Base-by-base conservation (phyloP, 225 moss, liverwort and hornwort species). In the Takakia lepidozioides region DNA sequence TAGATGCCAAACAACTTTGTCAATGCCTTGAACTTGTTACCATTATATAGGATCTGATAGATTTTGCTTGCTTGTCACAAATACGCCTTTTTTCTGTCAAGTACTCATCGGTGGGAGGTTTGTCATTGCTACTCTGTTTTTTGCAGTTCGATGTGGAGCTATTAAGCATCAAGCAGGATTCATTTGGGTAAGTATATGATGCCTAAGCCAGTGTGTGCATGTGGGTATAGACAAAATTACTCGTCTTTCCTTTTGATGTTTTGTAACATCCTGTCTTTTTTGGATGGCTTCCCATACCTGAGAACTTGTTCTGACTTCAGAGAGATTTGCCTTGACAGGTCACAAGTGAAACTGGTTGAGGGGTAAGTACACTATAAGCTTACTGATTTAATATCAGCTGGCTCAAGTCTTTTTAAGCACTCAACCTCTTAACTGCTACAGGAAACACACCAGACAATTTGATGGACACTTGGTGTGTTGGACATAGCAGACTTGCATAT, bases 331-430 rank as follows among this genome's bases (percentile, higher is more conserved):
- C 49, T 54, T 45, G 75, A 78, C 81, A 88, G 84, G 52, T 75
- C 78, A 51, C 48, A 68, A 2, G 84, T 82, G 8, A 84, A 76
- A 56, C 5, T 88, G 19, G 81, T 88, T 63, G 88, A 88, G 56
- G 88, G 88, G 24, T 87, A 53, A 75, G 22, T 6, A 32, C 7
- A 32, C 32, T n/a, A n/a, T n/a, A n/a, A n/a, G n/a, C n/a, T n/a
- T n/a, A n/a, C n/a, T n/a, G n/a, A n/a, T n/a, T n/a, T n/a, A n/a
- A n/a, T n/a, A n/a, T n/a, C n/a, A n/a, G n/a, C n/a, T n/a, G n/a
- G n/a, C n/a, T n/a, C n/a, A n/a, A n/a, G n/a, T n/a, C n/a, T n/a
- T n/a, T n/a, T n/a, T n/a, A n/a, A n/a, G n/a, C n/a, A n/a, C n/a
- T n/a, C n/a, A n/a, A n/a, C n/a, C n/a, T n/a, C n/a, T n/a, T n/a